A percentile compares a stretch with the other conserved stretches of the same genome.
phyloP scores from a whole-genome alignment of 2,329 filamentous ascomycete genomes.

The Verticillium zaregamsianum region DNA sequence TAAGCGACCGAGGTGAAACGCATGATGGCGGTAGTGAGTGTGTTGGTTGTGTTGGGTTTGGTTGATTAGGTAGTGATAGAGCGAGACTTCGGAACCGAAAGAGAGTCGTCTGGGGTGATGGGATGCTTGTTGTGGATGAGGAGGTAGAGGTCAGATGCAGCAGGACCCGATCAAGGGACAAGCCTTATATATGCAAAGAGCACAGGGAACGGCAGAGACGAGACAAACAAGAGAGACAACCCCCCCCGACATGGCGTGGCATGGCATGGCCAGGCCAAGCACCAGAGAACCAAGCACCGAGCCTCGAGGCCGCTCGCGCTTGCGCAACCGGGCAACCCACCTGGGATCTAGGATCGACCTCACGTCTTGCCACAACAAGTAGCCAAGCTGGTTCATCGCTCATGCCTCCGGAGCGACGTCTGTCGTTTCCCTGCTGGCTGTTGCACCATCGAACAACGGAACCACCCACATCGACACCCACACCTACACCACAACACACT shows the following conservation, averaged over 20 bases:
- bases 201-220: neutral
- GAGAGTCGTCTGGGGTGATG: neutral
- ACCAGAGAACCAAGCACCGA: neutral
- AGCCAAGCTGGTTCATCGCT: neutral
- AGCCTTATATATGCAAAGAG: neutral
- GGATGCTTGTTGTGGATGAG: neutral
- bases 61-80: neutral
- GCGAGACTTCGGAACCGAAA: neutral
- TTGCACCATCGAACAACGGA: neutral
- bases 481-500: neutral
- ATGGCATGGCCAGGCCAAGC: neutral
- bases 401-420: neutral
- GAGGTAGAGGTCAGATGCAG: neutral
- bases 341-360: neutral
- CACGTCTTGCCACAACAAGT: neutral
- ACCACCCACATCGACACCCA: neutral
- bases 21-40: constrained; percentile 31
- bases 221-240: neutral
- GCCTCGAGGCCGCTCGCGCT: neutral
- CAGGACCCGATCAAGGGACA: neutral
- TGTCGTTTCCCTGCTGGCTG: neutral
- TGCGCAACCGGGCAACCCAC: neutral
- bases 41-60: neutral
- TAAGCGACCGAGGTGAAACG: constrained; percentile 33
- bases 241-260: neutral